Conservation (phyloP, 495 filamentous ascomycete genomes). For the Entonaema liquescens region DNA sequence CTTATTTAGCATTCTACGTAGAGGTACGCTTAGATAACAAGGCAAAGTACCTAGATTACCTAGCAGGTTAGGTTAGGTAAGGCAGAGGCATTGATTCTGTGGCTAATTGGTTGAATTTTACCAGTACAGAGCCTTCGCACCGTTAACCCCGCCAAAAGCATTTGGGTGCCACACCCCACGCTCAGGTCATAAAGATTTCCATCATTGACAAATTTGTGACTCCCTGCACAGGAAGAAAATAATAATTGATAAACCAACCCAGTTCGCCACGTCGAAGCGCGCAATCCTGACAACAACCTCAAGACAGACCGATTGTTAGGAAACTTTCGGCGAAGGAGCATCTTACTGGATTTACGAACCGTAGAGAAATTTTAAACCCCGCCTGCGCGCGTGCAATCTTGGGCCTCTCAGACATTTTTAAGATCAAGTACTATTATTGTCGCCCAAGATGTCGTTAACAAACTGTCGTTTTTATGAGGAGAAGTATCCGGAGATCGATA, state of each 20-base stretch:
- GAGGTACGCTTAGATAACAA: too few species aligned
- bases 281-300: background rate
- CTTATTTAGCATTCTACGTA: too few species aligned
- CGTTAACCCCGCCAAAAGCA: slow-evolving; percentile 37
- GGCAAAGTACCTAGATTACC: slow-evolving; percentile 1
- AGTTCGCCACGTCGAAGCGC: slow-evolving; percentile 17
- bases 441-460: slow-evolving; percentile 86
- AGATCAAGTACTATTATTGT: slow-evolving; percentile 12
- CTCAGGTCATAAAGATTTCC: slow-evolving; percentile 45
- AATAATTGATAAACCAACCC: background rate
- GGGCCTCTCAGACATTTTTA: slow-evolving; percentile 16
- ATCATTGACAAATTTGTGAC: slow-evolving; percentile 43
- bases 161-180: slow-evolving; percentile 42
- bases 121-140: background rate
- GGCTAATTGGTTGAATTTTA: background rate
- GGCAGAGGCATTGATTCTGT: background rate
- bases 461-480: slow-evolving; percentile 99
- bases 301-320: background rate
- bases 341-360: slow-evolving; percentile 17
- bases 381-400: slow-evolving; percentile 39
- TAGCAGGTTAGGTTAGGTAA: background rate
- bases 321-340: background rate
- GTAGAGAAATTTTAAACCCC: slow-evolving; percentile 16
- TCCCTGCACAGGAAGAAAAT: slow-evolving; percentile 20
- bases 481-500: slow-evolving; percentile 97